A percentile compares a stretch with the other conserved stretches of the same genome.
These are phyloP conservation scores for Eimeria necatrix DNA, from an alignment of 169 alveolate genomes.

Conservation along the genomic window DNA sequence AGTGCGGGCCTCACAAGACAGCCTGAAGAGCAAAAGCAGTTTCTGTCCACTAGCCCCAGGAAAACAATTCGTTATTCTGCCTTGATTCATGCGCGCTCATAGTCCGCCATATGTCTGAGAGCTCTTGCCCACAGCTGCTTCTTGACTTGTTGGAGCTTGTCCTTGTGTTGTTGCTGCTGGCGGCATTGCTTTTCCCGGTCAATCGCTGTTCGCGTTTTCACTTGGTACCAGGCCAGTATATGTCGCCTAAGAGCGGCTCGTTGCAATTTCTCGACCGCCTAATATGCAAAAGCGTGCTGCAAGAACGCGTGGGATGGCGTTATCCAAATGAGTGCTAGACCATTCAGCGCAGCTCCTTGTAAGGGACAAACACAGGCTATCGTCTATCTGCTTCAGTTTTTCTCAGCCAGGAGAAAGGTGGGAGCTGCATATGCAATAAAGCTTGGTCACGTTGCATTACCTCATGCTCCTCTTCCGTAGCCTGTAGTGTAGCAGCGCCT, in stretches of 20 bases:
- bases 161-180: neutral
- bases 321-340: too few species aligned
- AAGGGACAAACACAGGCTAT: too few species aligned
- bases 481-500: too few species aligned
- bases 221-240: neutral
- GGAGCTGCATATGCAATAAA: too few species aligned
- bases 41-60: too few species aligned
- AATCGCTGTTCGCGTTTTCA: neutral
- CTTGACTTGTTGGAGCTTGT: neutral
- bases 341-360: too few species aligned
- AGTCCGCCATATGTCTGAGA: slow-evolving; percentile 7
- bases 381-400: too few species aligned
- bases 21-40: too few species aligned
- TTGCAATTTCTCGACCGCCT: neutral
- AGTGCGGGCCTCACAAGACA: too few species aligned
- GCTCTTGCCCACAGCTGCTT: slow-evolving; percentile 31
- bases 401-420: too few species aligned
- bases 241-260: neutral
- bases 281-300: neutral
- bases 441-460: too few species aligned
- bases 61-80: neutral
- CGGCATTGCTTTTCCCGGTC: neutral
- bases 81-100: neutral
- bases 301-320: neutral
- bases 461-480: too few species aligned